Percentiles rank a stretch among this genome's conserved stretches.
These are phyloP conservation scores for Myochromella boudieri DNA, from an alignment of 768 basidiomycete genomes.

Conservation along the genomic window DNA sequence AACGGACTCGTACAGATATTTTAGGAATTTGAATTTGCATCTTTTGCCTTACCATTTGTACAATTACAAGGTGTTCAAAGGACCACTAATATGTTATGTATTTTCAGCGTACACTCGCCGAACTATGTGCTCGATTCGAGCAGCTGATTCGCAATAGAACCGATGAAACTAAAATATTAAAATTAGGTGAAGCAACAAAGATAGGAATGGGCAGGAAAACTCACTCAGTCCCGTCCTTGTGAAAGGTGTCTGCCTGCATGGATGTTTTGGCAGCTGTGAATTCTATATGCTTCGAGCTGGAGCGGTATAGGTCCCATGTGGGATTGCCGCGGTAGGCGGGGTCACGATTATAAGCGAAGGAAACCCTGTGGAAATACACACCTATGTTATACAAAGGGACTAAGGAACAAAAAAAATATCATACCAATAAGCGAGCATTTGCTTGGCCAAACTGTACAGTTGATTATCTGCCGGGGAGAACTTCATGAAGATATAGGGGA, in stretches of 20 bases:
- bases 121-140: conserved; percentile 10
- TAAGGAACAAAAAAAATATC: not conserved
- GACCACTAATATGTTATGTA: too few species aligned
- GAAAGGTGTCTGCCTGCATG: conserved; percentile 18
- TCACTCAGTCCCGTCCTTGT: conserved; percentile 12
- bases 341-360: conserved; percentile 16
- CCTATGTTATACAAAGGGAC: not conserved
- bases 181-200: not conserved
- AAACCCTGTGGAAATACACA: conserved; percentile 8
- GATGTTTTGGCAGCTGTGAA: conserved; percentile 8
- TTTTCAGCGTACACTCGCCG: too few species aligned
- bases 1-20: too few species aligned
- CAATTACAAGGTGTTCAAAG: too few species aligned
- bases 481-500: conserved; percentile 21
- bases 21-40: too few species aligned
- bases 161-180: conserved; percentile 17
- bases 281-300: conserved; percentile 4
- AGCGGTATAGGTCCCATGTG: conserved; percentile 12
- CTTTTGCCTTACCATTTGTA: too few species aligned
- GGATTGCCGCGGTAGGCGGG: conserved; percentile 9
- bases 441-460: conserved; percentile 14
- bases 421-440: conserved; percentile 19
- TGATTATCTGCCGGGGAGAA: conserved; percentile 12
- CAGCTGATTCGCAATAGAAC: conserved; percentile 16
- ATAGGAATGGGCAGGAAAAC: not conserved